phyloP scores from a whole-genome alignment of 1,284 basidiomycete genomes.

The Malassezia vespertilionis region DNA sequence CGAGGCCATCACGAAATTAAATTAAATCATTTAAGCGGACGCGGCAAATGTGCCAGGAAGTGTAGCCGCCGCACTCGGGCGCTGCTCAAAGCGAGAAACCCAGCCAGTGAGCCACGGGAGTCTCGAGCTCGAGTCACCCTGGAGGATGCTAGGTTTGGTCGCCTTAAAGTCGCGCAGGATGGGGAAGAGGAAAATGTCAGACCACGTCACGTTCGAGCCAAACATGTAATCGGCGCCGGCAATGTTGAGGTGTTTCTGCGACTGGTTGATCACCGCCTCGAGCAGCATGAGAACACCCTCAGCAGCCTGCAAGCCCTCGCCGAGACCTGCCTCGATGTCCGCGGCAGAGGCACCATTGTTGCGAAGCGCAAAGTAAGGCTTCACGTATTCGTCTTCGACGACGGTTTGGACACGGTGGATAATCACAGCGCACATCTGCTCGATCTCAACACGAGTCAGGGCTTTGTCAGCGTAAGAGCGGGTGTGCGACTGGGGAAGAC shows the following conservation, averaged over 20 bases:
- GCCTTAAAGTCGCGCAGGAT: conserved; percentile 15
- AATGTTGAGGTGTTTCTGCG: conserved; percentile 2
- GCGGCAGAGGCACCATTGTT: conserved; percentile 12
- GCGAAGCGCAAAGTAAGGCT: conserved; percentile 17
- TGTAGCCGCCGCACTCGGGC: conserved; percentile 7
- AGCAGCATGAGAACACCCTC: conserved; percentile 7
- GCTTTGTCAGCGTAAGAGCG: conserved; percentile 1
- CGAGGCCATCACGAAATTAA: too few species aligned
- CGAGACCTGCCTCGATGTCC: conserved; percentile 12
- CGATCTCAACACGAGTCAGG: conserved; percentile 6
- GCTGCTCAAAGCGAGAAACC: conserved; percentile 6
- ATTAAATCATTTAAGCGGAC: conserved; percentile 3
- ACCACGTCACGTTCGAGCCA: conserved; percentile 7
- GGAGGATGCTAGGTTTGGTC: conserved; percentile 6
- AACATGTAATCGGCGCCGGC: conserved; percentile 1
- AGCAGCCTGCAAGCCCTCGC: not conserved
- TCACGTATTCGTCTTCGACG: conserved; percentile 14
- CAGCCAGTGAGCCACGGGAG: conserved; percentile 13
- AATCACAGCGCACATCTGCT: conserved; percentile 4
- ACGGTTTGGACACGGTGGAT: not conserved
- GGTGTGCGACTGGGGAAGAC: not conserved
- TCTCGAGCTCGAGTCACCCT: not conserved
- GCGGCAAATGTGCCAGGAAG: conserved; percentile 6
- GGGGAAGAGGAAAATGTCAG: conserved; percentile 14
- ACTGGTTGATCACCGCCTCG: conserved; percentile 6